Percentiles rank a stretch among this genome's conserved stretches.
phyloP scores from a whole-genome alignment of 352 stramenopile genomes.

The Phytophthora pluvialis region DNA sequence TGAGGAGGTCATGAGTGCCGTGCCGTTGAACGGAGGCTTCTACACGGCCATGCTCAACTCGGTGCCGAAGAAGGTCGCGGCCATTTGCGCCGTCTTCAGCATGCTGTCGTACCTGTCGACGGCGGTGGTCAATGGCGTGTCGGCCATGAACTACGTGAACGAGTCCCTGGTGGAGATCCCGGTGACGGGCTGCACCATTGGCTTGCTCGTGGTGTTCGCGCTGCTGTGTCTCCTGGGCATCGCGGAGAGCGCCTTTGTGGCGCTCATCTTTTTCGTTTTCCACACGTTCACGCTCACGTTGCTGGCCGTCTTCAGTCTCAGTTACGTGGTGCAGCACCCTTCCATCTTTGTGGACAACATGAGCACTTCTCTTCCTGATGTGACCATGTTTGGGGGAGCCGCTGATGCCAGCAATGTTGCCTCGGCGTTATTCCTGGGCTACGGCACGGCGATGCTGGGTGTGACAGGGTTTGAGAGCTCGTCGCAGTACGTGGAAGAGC shows the following conservation, averaged over 20 bases:
- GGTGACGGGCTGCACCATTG: slow-evolving; percentile 47
- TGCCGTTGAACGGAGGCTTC: slow-evolving; percentile 91
- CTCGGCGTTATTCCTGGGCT: slow-evolving; percentile 75
- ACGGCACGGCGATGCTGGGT: slow-evolving; percentile 82
- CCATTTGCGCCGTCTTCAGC: slow-evolving; percentile 78
- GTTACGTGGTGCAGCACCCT: slow-evolving; percentile 69
- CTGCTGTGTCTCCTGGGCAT: slow-evolving; percentile 83
- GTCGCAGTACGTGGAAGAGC: slow-evolving; percentile 90
- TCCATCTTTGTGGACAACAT: slow-evolving; percentile 78
- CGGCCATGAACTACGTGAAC: slow-evolving; percentile 83
- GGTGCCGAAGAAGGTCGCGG: slow-evolving; percentile 87
- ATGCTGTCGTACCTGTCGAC: slow-evolving; percentile 93
- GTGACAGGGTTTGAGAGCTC: slow-evolving; percentile 91
- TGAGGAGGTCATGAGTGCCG: slow-evolving; percentile 88
- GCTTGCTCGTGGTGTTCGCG: slow-evolving; percentile 81
- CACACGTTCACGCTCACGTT: slow-evolving; percentile 76
- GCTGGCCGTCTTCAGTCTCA: slow-evolving; percentile 53
- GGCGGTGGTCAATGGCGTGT: slow-evolving; percentile 67
- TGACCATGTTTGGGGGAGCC: slow-evolving; percentile 57
- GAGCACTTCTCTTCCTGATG: slow-evolving; percentile 55
- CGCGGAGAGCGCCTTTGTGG: slow-evolving; percentile 82
- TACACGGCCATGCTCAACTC: slow-evolving; percentile 93
- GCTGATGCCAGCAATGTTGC: slow-evolving; percentile 45
- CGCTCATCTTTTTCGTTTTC: slow-evolving; percentile 79
- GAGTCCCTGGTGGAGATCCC: slow-evolving; percentile 68